Evolutionary conservation across 2,329 filamentous ascomycete genomes (phyloP).

Genomic region (Hysterium pulicare): DNA sequence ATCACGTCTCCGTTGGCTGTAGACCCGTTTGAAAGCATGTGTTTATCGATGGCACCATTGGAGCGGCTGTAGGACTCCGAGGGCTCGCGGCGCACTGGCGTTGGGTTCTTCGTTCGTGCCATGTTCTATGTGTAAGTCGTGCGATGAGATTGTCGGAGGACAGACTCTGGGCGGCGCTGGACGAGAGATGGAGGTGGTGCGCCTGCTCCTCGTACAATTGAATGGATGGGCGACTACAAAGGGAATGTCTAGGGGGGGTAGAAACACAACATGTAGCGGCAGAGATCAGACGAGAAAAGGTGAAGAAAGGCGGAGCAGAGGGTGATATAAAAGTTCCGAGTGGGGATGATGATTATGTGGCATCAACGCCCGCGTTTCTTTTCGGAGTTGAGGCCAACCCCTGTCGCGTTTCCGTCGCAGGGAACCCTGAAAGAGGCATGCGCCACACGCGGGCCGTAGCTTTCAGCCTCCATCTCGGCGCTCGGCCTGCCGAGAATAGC

Average conservation of each 20-base stretch:
- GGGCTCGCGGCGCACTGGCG: constrained; percentile 24
- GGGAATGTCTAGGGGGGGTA: no score
- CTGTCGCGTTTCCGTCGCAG: no score
- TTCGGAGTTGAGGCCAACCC: no score
- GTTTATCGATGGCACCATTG: constrained; percentile 21
- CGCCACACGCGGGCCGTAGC: constrained; percentile 1
- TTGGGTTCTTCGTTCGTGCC: constrained; percentile 24
- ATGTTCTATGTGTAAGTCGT: constrained; percentile 17
- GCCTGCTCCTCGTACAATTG: no score
- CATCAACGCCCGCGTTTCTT: no score
- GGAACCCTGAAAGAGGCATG: no score
- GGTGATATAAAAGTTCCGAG: neutral
- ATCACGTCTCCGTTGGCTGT: constrained; percentile 29
- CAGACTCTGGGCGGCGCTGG: no score
- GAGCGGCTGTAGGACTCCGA: constrained; percentile 20
- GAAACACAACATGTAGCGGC: neutral
- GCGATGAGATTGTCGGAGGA: neutral
- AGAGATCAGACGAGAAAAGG: constrained; percentile 3
- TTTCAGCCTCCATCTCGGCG: constrained; percentile 1
- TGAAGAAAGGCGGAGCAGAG: neutral
- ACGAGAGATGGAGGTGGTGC: no score
- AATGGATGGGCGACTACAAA: no score
- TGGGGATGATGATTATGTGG: neutral
- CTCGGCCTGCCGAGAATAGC: no score
- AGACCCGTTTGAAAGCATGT: constrained; percentile 22